Conservation (phyloP, 1,139 yeast genomes). For the Blastobotrys malaysiensis region DNA sequence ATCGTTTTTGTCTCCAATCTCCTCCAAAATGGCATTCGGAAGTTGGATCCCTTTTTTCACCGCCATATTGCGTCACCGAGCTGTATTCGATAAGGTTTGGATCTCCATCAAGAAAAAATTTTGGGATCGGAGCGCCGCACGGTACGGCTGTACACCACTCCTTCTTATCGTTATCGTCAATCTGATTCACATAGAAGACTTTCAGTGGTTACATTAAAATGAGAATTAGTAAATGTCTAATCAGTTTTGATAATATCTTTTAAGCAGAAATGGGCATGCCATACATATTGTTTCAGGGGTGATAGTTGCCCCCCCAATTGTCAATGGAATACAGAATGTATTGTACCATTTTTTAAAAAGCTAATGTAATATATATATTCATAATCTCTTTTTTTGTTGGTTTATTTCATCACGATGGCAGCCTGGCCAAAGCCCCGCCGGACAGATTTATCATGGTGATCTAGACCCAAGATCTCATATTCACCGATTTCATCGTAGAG, state of each 20-base stretch:
- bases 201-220: too few relatives aligned
- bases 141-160: background rate
- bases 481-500: constrained; percentile 53
- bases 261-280: too few relatives aligned
- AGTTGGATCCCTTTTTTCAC: constrained; percentile 39
- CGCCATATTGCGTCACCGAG: background rate
- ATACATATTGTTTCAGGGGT: too few relatives aligned
- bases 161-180: background rate
- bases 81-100: background rate
- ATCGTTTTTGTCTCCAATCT: constrained; percentile 33
- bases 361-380: background rate
- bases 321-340: too few relatives aligned
- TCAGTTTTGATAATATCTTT: too few relatives aligned
- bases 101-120: background rate
- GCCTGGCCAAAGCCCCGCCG: constrained; percentile 41
- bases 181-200: too few relatives aligned
- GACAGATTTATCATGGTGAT: constrained; percentile 71
- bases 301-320: too few relatives aligned
- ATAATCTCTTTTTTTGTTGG: background rate
- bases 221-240: too few relatives aligned
- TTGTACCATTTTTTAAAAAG: background rate
- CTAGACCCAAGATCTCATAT: constrained; percentile 61
- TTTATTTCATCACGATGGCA: constrained; percentile 43
- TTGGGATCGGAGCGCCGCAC: background rate
- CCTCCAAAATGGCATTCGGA: constrained; percentile 65